phyloP scores from a whole-genome alignment of 352 stramenopile genomes.

The Aphanomyces cochlioides region DNA sequence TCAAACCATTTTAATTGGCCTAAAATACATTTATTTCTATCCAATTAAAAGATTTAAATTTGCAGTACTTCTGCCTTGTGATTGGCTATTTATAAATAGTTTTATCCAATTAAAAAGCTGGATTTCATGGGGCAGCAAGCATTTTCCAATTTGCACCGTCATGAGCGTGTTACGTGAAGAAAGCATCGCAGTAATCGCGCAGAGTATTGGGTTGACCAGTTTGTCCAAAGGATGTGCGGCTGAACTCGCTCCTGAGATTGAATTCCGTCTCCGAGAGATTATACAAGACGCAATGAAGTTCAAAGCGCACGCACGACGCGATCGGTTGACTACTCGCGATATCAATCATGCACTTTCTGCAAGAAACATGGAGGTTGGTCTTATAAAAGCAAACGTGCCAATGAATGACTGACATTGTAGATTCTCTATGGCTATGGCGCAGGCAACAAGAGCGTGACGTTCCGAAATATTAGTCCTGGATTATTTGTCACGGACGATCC shows the following conservation, averaged over 20 bases:
- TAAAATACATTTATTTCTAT: conserved; percentile 22
- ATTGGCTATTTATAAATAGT: not conserved
- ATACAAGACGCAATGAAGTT: conserved; percentile 86
- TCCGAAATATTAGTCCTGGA: conserved; percentile 38
- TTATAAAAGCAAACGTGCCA: not conserved
- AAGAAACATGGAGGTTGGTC: conserved; percentile 61
- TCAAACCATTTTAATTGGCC: not conserved
- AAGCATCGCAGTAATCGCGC: conserved; percentile 62
- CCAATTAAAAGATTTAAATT: not conserved
- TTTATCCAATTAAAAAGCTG: not conserved
- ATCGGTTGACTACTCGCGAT: conserved; percentile 54
- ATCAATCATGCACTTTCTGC: conserved; percentile 74
- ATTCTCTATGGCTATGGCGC: conserved; percentile 70
- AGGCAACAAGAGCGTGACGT: conserved; percentile 40
- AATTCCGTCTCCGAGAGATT: conserved; percentile 75
- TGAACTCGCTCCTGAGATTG: conserved; percentile 69
- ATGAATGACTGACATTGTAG: conserved; percentile 35
- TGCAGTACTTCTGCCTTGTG: not conserved
- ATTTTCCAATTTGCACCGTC: conserved; percentile 10
- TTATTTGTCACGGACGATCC: conserved; percentile 75
- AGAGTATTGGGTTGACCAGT: conserved; percentile 70
- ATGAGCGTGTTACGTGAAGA: conserved; percentile 77
- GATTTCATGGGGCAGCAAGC: conserved; percentile 13
- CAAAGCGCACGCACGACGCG: conserved; percentile 59
- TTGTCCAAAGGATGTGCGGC: conserved; percentile 59